Base-by-base conservation (phyloP, 768 basidiomycete species). In the Boletales sp. region DNA sequence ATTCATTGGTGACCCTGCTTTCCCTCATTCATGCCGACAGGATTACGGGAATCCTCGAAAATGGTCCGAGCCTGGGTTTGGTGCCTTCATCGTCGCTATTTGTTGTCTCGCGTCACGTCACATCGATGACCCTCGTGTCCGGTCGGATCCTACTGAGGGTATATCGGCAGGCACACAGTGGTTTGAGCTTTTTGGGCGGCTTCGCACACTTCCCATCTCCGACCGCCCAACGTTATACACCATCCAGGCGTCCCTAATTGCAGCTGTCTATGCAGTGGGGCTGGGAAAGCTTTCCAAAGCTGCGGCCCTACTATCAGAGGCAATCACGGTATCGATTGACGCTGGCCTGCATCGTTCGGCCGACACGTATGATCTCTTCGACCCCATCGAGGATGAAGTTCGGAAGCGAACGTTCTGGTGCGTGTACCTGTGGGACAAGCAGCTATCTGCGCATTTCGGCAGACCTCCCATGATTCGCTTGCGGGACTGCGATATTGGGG, bases 391-490 rank as follows among this genome's bases (percentile, higher is more conserved):
- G 66, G 87, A 89, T 52, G 91, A 95, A 66, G 83, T 93, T 27
- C 81, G 94, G 50, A 95, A 94, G 69, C 84, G 93, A 58, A 95
- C 94, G 0, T 97, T 97, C 68, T 97, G 93, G 92, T 90, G 90
- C 51, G 90, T 94, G 24, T 97, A 95, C 69, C 79, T 90, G 43
- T 95, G 94, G 94, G 94, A 97, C 70, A 95, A 97, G 70, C 93
- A 94, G 61, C 82, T 93, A 8, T 75, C 83, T 11, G 87, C 89
- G 50, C 87, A 91, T 67, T 94, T 95, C 65, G 93, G 94, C 21
- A 76, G 93, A 21, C 93, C 93, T 30, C 83, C 92, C 3, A 80
- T 94, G 75, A 77, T 97, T 57, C 80, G 92, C 40, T 69, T 94
- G 53, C 78, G 90, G 54, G 93, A 95, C 64, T 94, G 91, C 68